phyloP scores from a whole-genome alignment of 495 filamentous ascomycete genomes.

The Tuber aestivum region DNA sequence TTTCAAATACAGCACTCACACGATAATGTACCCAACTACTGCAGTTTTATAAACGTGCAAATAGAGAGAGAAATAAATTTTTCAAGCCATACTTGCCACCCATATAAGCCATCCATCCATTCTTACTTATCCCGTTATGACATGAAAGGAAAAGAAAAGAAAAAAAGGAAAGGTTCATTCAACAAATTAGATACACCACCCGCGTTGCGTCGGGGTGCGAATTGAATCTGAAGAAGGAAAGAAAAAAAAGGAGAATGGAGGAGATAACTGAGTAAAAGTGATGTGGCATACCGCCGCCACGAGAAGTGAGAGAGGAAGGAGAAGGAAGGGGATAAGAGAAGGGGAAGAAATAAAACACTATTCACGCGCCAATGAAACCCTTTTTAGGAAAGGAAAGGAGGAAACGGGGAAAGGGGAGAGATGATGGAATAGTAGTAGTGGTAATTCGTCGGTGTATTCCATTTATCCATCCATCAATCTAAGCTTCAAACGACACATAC shows the following conservation, averaged over 20 bases:
- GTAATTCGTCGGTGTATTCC: neutral
- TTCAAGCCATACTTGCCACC: conserved; percentile 6
- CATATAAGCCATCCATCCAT: neutral
- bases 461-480: conserved; percentile 18
- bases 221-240: neutral
- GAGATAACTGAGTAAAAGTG: neutral
- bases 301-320: neutral
- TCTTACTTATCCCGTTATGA: neutral
- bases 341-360: neutral
- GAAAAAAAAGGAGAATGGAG: too few relatives aligned
- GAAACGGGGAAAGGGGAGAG: neutral
- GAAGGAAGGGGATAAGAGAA: neutral
- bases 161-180: neutral
- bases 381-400: neutral
- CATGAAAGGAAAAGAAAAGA: neutral
- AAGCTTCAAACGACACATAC: conserved; percentile 38
- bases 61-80: conserved; percentile 19
- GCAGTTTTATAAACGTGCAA: neutral
- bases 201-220: neutral
- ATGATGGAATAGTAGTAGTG: neutral
- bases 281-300: neutral
- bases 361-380: conserved; percentile 1
- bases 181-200: neutral
- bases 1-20: neutral
- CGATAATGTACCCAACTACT: neutral